Percentiles rank a stretch among this genome's conserved stretches.
phyloP scores from a whole-genome alignment of 2,329 filamentous ascomycete species.

The Dothideomycetidae sp. region DNA sequence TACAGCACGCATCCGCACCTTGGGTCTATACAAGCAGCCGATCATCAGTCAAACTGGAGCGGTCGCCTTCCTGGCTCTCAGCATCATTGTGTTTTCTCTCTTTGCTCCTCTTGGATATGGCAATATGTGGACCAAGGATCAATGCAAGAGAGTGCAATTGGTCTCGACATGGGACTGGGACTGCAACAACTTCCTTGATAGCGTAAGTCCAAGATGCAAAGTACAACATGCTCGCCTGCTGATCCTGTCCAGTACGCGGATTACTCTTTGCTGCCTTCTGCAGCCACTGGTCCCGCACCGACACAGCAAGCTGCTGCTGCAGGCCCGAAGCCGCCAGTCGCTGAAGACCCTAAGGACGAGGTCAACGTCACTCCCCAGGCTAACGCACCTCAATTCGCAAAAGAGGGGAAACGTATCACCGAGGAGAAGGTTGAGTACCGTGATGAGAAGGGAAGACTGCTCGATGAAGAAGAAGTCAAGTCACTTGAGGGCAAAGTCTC shows the following conservation, averaged over 20 bases:
- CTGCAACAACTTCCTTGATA: slow-evolving; percentile 81
- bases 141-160: slow-evolving; percentile 78
- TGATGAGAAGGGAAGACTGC: slow-evolving; percentile 81
- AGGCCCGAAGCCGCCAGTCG: slow-evolving; percentile 22
- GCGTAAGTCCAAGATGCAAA: slow-evolving; percentile 48
- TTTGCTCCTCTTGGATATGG: slow-evolving; percentile 85
- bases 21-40: slow-evolving; percentile 56
- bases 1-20: slow-evolving; percentile 54
- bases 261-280: slow-evolving; percentile 18
- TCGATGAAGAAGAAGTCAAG: slow-evolving; percentile 71
- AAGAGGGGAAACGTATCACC: slow-evolving; percentile 28
- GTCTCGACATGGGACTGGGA: slow-evolving; percentile 92
- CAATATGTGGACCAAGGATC: slow-evolving; percentile 79
- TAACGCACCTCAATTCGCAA: slow-evolving; percentile 1
- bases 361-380: slow-evolving; percentile 21
- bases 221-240: slow-evolving; percentile 14
- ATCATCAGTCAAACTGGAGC: slow-evolving; percentile 61
- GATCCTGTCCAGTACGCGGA: slow-evolving; percentile 19
- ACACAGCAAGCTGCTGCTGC: slow-evolving; percentile 18
- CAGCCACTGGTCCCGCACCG: slow-evolving; percentile 15
- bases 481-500: slow-evolving; percentile 81
- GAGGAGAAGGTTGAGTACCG: slow-evolving; percentile 89
- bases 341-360: slow-evolving; percentile 23
- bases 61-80: slow-evolving; percentile 57
- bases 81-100: slow-evolving; percentile 64